Evolutionary conservation across 2,329 filamentous ascomycete species (phyloP).

Genomic region (Stemphylium vesicarium): DNA sequence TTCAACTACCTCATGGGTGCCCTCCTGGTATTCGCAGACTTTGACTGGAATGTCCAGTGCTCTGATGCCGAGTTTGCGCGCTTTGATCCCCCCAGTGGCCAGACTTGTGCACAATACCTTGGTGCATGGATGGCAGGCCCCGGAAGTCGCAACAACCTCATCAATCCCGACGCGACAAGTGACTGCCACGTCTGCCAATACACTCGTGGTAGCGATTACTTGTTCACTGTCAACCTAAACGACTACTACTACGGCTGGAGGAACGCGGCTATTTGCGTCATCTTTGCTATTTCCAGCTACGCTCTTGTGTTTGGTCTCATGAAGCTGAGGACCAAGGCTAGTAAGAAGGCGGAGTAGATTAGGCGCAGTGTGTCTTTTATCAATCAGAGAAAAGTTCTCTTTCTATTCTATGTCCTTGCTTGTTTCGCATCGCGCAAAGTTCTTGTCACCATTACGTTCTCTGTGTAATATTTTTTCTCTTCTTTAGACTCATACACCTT

Average conservation of each 20-base stretch:
- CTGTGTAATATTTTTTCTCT: no score
- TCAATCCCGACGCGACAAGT: constrained; percentile 64
- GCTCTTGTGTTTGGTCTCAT: constrained; percentile 54
- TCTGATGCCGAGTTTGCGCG: constrained; percentile 45
- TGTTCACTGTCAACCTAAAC: constrained; percentile 64
- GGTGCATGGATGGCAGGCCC: constrained; percentile 12
- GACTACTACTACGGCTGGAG: constrained; percentile 71
- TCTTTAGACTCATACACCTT: no score
- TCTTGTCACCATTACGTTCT: no score
- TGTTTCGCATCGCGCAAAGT: no score
- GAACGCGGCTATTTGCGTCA: constrained; percentile 64
- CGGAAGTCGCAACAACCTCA: constrained; percentile 55
- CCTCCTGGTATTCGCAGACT: constrained; percentile 51
- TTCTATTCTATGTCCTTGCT: no score
- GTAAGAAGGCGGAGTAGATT: constrained; percentile 48
- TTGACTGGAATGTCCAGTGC: constrained; percentile 51
- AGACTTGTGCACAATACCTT: constrained; percentile 64
- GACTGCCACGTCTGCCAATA: constrained; percentile 69
- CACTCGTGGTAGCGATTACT: constrained; percentile 63
- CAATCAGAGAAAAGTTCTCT: no score
- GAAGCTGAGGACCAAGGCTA: constrained; percentile 52
- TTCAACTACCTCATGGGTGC: constrained; percentile 54
- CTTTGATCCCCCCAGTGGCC: constrained; percentile 57
- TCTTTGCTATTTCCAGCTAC: constrained; percentile 64
- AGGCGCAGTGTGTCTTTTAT: no score